A percentile compares a stretch with the other conserved stretches of the same genome.
These are phyloP conservation scores for Dactylellina sp. DNA, from an alignment of 2,329 filamentous ascomycete species.

Conservation along the genomic window DNA sequence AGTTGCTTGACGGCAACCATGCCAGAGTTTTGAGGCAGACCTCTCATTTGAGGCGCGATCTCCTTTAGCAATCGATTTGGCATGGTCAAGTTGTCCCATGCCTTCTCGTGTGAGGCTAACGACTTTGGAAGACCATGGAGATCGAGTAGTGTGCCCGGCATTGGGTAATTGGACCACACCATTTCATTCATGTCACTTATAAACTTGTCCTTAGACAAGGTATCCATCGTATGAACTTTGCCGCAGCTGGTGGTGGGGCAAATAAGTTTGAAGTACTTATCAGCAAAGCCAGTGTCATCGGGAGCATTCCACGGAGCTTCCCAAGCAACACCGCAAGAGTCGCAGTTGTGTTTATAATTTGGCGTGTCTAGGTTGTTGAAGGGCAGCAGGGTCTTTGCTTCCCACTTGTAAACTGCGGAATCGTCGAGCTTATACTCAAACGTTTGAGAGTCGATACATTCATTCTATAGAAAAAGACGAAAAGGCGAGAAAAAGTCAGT, in stretches of 20 bases:
- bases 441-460: slow-evolving; percentile 50
- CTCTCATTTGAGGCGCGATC: slow-evolving; percentile 64
- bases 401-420: slow-evolving; percentile 51
- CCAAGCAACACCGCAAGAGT: slow-evolving; percentile 54
- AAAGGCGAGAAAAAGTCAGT: too few species aligned
- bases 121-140: slow-evolving; percentile 68
- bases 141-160: slow-evolving; percentile 77
- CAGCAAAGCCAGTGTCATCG: slow-evolving; percentile 72
- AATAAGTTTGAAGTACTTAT: slow-evolving; percentile 67
- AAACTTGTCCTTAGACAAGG: slow-evolving; percentile 74
- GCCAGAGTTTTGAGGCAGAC: slow-evolving; percentile 62
- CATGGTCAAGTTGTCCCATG: slow-evolving; percentile 65
- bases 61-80: slow-evolving; percentile 71
- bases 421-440: slow-evolving; percentile 58
- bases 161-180: slow-evolving; percentile 67
- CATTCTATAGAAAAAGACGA: slow-evolving; percentile 68
- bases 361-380: slow-evolving; percentile 39
- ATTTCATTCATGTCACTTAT: slow-evolving; percentile 69
- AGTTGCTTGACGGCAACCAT: slow-evolving; percentile 69
- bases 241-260: slow-evolving; percentile 68
- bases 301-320: slow-evolving; percentile 62
- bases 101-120: slow-evolving; percentile 59
- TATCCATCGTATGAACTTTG: slow-evolving; percentile 69
- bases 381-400: slow-evolving; percentile 38
- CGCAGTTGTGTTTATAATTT: slow-evolving; percentile 31